Base-by-base conservation (phyloP, 139 green algal genomes). In the Edaphochlamys debaryana region DNA sequence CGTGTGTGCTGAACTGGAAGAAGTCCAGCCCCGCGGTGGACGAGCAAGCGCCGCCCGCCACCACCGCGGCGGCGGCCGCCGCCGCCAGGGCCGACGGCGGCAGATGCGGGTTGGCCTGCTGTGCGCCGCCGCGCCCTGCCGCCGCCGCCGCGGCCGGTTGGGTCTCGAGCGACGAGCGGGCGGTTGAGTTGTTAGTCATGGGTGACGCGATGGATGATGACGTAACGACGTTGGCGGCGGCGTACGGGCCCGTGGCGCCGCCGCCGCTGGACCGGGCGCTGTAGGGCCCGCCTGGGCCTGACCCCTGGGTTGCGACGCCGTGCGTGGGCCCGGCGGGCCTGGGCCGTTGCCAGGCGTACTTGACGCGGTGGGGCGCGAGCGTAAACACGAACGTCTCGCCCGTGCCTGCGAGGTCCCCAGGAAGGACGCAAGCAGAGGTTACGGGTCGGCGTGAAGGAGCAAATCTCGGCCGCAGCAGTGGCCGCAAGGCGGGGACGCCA, bases 301-400 rank as follows among this genome's bases (percentile, higher is more conserved):
- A n/a, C n/a, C n/a, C n/a, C n/a, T n/a, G n/a, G n/a, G n/a, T n/a
- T 6, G 70, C 70, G 20, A n/a, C 70, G 32, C 36, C 45, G 2
- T 4, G 58, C 29, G 48, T 42, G 58, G 29, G n/a, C n/a, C n/a
- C n/a, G n/a, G n/a, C 74, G 30, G n/a, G 58, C 19, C 75, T 60
- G 40, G 64, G 77, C 34, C 78, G 78, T 45, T 77, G 78, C 78
- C 78, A 75, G 25, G 45, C 50, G 60, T 58, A 84, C 37, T 42
- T 40, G 23, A 85, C 68, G 45, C 70, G 60, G 25, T 66, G 45
- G 8, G 89, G 83, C 30, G 89, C 58, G 42, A 96, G 62, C 79
- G 92, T 87, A 60, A 96, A 97, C 6, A 96, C 94, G 60, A 93
- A 96, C 29, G 86, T 93, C 87, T 98, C 94, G 2, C 95, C 95